Percentiles rank a stretch among this genome's conserved stretches.
These are phyloP conservation scores for Leishmania mexicana DNA, from an alignment of 208 protist genomes.

Conservation along the genomic window DNA sequence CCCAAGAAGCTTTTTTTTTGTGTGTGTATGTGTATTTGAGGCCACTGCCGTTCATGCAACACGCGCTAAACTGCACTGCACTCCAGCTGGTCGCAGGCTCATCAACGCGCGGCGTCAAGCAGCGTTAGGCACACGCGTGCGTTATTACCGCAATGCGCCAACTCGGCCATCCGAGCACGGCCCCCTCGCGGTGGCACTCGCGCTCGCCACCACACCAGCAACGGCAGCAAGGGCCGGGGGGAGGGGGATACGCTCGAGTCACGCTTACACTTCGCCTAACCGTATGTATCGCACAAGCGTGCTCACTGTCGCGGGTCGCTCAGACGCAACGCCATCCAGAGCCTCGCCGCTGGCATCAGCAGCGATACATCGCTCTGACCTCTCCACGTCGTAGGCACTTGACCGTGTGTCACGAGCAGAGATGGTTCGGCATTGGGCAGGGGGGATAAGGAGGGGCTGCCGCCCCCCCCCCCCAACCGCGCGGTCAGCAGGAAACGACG, in stretches of 20 bases:
- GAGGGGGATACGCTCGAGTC: not conserved
- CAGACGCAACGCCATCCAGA: not conserved
- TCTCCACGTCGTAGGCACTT: not conserved
- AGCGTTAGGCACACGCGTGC: conserved; percentile 1
- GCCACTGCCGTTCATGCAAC: too few species aligned
- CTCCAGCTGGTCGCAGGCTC: not conserved
- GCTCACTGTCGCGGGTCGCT: not conserved
- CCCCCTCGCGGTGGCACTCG: not conserved
- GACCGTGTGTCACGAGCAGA: not conserved
- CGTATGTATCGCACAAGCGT: not conserved
- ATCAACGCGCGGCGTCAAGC: not conserved
- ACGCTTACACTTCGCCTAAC: not conserved
- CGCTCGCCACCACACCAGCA: not conserved
- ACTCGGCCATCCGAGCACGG: not conserved
- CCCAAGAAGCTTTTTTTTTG: not conserved
- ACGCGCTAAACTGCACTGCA: not conserved
- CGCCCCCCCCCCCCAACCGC: not conserved
- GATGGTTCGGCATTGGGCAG: not conserved
- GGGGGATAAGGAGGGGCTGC: not conserved
- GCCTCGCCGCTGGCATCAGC: not conserved
- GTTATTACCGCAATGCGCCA: not conserved
- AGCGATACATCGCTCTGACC: not conserved
- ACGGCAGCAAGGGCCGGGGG: not conserved
- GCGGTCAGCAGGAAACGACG: not conserved
- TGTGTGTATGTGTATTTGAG: not conserved